Evolutionary conservation across 164 flowering plant species (phyloP).

Genomic region (Annona squamosa): DNA sequence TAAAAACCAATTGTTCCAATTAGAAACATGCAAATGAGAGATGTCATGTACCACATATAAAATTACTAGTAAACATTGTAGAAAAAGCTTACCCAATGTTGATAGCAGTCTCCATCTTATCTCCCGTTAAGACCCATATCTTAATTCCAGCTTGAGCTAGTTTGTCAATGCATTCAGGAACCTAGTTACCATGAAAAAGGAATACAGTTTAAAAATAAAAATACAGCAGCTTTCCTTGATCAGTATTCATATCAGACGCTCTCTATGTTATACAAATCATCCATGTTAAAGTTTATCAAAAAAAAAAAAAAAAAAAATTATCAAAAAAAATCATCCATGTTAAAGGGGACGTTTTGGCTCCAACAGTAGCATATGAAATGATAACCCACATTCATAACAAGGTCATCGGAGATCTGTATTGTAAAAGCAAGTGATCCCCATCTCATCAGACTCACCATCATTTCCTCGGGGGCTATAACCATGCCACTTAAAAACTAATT

Average conservation of each 20-base stretch:
- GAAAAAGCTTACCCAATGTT: slow-evolving; percentile 72
- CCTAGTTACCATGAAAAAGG: slow-evolving; percentile 29
- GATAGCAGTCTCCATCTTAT: slow-evolving; percentile 98
- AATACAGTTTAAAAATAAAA: not conserved
- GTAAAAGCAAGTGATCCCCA: too few relatives aligned
- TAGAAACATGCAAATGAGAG: slow-evolving; percentile 10
- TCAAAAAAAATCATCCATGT: not conserved
- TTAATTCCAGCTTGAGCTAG: slow-evolving; percentile 97
- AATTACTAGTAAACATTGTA: not conserved
- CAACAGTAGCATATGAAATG: too few relatives aligned
- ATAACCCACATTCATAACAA: too few relatives aligned
- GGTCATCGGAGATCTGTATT: too few relatives aligned
- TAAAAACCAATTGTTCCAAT: slow-evolving; percentile 8
- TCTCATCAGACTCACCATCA: too few relatives aligned
- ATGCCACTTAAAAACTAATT: too few relatives aligned
- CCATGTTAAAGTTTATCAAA: too few relatives aligned
- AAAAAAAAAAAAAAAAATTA: too few relatives aligned
- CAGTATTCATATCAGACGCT: not conserved
- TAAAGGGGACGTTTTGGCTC: too few relatives aligned
- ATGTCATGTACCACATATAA: not conserved
- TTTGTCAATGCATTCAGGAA: slow-evolving; percentile 91
- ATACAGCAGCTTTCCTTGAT: not conserved
- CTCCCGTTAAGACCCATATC: slow-evolving; percentile 96
- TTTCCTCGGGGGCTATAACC: too few relatives aligned
- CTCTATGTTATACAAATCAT: not conserved